Base-by-base conservation (phyloP, 1,139 yeast species). In the Yamadazyma diddensiae region DNA sequence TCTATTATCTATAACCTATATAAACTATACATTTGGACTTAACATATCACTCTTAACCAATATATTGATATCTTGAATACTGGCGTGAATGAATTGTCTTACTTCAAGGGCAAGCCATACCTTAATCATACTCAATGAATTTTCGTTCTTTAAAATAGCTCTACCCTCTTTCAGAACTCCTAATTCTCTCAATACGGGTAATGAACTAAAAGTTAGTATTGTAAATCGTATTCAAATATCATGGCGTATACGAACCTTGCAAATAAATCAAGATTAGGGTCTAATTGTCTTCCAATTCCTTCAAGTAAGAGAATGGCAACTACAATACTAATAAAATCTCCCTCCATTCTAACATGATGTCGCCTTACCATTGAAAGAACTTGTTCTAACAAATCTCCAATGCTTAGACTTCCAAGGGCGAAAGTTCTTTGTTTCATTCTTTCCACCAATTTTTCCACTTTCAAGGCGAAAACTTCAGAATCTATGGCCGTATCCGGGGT, bases 291-390 rank as follows among this genome's bases (percentile, higher is more conserved):
- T 14, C 98, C 98, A 35, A 92, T 85, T 10, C 98, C 98, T 59
- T 92, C 98, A 37, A 92, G 62, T 38, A 92, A 67, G 33, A 92
- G 61, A 22, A 92, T 88, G 1, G 97, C 95, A 24, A 92, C 88
- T 12, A 92, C 84, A 17, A 94, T 95, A 16, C 95, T 87, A 29
- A 92, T 82, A 52, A 92, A 92, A 55, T 92, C 98, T 6, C 95
- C 94, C 52, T 92, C 99, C 96, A 94, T 85, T 52, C 97, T 73
- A 14, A 92, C 98, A 56, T 94, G 99, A 55, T 92, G 98, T 12
- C 70, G 67, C 37, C 97, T 71, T 12, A 94, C 97, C 97, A 92
- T 88, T 2, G 80, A 68, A 39, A 92, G 69, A 66, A 92, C 92
- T 51, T 80, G 84, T 46, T 88, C 94, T 37, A 92, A 65, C 39